Conservation (phyloP, 78 protist species). For the Carpediemonas membranifera region DNA sequence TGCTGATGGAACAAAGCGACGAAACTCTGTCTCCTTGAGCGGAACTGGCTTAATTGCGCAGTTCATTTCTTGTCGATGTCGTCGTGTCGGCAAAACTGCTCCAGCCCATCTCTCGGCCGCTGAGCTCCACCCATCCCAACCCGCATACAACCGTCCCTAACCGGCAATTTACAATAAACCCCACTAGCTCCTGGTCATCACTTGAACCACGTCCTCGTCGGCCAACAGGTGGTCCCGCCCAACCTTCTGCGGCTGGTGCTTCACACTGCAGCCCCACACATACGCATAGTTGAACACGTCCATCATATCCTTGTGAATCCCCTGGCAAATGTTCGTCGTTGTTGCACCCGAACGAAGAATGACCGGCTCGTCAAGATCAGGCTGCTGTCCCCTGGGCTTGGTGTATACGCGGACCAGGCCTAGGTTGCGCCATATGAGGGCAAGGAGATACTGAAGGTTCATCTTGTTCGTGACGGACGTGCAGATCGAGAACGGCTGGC, state of each 20-base stretch:
- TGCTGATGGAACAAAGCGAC: too few species aligned
- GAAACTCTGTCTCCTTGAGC: too few species aligned
- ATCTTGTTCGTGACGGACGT: constrained; percentile 1
- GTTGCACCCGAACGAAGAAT: constrained; percentile 20
- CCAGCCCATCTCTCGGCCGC: too few species aligned
- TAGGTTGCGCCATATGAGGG: constrained; percentile 51
- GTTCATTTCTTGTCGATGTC: too few species aligned
- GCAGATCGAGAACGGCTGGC: neutral
- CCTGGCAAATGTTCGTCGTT: neutral
- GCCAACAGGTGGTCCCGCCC: constrained; percentile 41
- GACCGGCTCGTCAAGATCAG: constrained; percentile 47
- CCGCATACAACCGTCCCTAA: too few species aligned
- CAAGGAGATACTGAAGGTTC: constrained; percentile 25
- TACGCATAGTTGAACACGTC: constrained; percentile 4
- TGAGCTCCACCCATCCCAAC: too few species aligned
- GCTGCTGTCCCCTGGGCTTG: constrained; percentile 31
- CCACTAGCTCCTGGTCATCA: too few species aligned
- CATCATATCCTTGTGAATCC: neutral
- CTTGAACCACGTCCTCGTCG: constrained; percentile 67
- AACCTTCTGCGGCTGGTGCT: constrained; percentile 54
- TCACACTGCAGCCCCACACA: constrained; percentile 50
- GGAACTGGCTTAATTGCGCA: too few species aligned
- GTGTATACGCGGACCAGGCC: constrained; percentile 59
- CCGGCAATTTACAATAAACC: too few species aligned
- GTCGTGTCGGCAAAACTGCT: too few species aligned